phyloP scores from a whole-genome alignment of 768 basidiomycete species.

The Lactarius deliciosus region DNA sequence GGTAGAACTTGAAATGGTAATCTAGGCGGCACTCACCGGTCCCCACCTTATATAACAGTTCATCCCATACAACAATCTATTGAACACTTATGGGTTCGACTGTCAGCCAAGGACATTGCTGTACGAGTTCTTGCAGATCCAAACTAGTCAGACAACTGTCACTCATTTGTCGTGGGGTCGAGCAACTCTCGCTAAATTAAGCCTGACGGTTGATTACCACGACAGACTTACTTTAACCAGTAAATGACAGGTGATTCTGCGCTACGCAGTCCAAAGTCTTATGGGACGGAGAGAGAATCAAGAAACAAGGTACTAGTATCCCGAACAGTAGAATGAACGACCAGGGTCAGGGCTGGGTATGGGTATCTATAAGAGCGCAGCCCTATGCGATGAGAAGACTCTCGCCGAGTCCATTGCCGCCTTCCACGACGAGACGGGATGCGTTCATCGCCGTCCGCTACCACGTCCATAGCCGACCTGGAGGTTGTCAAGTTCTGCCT shows the following conservation, averaged over 20 bases:
- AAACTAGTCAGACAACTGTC: no score
- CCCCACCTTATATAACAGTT: no score
- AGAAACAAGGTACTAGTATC: slow-evolving; percentile 12
- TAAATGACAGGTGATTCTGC: slow-evolving; percentile 7
- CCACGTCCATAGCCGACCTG: slow-evolving; percentile 84
- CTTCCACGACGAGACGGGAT: not conserved
- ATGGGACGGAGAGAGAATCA: slow-evolving; percentile 1
- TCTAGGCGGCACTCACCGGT: not conserved
- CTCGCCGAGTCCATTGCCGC: slow-evolving; percentile 5
- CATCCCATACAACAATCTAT: no score
- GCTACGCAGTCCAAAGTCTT: slow-evolving; percentile 6
- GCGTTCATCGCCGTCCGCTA: slow-evolving; percentile 55
- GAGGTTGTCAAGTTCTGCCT: slow-evolving; percentile 86
- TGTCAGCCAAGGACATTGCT: no score
- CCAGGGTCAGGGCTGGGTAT: slow-evolving; percentile 15
- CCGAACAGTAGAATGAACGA: slow-evolving; percentile 8
- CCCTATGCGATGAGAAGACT: slow-evolving; percentile 2
- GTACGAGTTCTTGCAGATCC: no score
- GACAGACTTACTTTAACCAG: not conserved
- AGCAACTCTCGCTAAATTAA: not conserved
- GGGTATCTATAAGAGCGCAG: slow-evolving; percentile 24
- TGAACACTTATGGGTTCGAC: no score
- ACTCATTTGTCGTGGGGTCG: not conserved
- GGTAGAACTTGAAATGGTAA: not conserved
- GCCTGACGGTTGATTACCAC: not conserved